Conservation (phyloP, 2,329 filamentous ascomycete species). For the Verticillium nonalfalfae region DNA sequence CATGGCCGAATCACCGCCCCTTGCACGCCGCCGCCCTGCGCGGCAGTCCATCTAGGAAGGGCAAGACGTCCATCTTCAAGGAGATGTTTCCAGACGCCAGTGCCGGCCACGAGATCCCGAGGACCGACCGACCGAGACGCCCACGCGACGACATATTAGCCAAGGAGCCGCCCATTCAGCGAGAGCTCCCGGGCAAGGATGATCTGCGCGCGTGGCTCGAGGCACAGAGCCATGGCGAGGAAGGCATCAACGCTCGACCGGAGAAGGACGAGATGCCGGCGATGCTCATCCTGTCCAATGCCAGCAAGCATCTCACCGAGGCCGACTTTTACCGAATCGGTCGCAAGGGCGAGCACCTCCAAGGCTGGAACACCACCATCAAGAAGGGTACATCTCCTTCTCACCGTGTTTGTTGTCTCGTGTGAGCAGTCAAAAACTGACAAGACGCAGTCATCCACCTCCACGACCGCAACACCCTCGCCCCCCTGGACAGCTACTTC, state of each 20-base stretch:
- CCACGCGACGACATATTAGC: not conserved
- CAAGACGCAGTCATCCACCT: conserved; percentile 49
- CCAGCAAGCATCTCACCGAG: conserved; percentile 53
- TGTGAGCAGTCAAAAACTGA: not conserved
- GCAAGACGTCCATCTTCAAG: not conserved
- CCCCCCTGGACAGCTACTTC: conserved; percentile 59
- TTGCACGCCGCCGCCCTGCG: not conserved
- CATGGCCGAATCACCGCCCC: not conserved
- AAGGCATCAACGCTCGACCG: not conserved
- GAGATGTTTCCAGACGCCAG: not conserved
- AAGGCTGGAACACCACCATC: conserved; percentile 61
- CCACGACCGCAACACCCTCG: conserved; percentile 57
- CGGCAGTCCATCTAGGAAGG: not conserved
- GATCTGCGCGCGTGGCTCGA: conserved; percentile 10
- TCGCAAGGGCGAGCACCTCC: conserved; percentile 55
- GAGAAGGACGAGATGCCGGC: conserved; percentile 4
- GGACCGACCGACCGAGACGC: not conserved
- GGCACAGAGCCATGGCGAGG: conserved; percentile 1
- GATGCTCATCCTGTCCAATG: conserved; percentile 52
- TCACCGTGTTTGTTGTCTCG: no score
- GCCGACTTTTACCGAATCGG: conserved; percentile 67
- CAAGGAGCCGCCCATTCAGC: not conserved
- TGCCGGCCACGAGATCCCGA: not conserved
- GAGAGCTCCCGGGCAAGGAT: conserved; percentile 3
- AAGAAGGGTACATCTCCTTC: conserved; percentile 36